Evolutionary conservation across 208 protist species (phyloP).

Genomic region (Leishmania aethiopica): DNA sequence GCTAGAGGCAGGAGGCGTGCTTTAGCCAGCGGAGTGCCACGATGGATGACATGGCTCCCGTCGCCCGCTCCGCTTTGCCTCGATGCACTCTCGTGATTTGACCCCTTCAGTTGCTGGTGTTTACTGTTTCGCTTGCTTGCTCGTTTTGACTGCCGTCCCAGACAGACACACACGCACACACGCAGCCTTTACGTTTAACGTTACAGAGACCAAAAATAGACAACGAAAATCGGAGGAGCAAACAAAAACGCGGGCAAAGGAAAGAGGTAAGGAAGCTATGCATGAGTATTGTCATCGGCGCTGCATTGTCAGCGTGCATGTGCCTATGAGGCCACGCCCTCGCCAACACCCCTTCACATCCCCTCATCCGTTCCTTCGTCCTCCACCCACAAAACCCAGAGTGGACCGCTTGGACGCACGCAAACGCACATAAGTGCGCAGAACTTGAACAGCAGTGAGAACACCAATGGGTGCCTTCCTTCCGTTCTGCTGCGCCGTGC

Average conservation of each 20-base stretch:
- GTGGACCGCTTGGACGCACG: not conserved
- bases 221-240: not conserved
- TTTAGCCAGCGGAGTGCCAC: not conserved
- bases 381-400: not conserved
- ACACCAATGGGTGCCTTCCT: not conserved
- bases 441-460: not conserved
- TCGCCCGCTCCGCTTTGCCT: not conserved
- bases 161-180: not conserved
- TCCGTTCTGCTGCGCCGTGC: not conserved
- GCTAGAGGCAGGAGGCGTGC: not conserved
- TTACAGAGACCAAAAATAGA: not conserved
- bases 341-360: not conserved
- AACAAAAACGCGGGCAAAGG: not conserved
- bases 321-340: not conserved
- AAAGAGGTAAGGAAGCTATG: not conserved
- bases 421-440: not conserved
- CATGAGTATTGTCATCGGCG: not conserved
- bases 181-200: not conserved
- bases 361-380: not conserved
- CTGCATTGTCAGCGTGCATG: not conserved
- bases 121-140: not conserved
- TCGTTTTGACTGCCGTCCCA: not conserved
- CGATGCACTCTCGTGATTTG: not conserved
- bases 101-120: not conserved
- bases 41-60: not conserved